Conservation (phyloP, 2,329 filamentous ascomycete genomes). For the Fusarium sp. region DNA sequence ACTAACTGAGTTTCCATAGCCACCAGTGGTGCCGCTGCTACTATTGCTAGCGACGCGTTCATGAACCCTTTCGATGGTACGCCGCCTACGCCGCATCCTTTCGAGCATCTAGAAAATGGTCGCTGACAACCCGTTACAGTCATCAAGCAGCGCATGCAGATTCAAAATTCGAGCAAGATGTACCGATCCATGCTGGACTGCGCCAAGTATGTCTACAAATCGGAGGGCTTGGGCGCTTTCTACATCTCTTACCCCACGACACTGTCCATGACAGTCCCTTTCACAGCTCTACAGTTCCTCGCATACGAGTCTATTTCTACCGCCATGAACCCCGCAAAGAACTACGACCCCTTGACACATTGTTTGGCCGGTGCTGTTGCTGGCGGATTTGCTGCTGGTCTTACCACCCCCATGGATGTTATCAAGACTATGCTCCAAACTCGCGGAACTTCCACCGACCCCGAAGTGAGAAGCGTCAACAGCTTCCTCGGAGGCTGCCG, state of each 20-base stretch:
- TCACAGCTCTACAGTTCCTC: conserved; percentile 96
- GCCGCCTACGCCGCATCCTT: conserved; percentile 52
- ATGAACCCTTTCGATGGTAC: conserved; percentile 99
- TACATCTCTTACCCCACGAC: conserved; percentile 99
- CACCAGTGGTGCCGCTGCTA: conserved; percentile 92
- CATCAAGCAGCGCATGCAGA: conserved; percentile 99
- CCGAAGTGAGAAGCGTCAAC: conserved; percentile 86
- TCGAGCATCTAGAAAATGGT: not conserved
- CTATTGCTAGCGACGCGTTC: conserved; percentile 95
- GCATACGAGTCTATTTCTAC: conserved; percentile 98
- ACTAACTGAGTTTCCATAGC: conserved; percentile 63
- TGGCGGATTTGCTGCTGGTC: conserved; percentile 90
- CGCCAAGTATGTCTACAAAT: conserved; percentile 86
- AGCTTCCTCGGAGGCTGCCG: conserved; percentile 82
- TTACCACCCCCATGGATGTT: conserved; percentile 97
- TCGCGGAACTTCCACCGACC: conserved; percentile 82
- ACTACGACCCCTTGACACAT: conserved; percentile 93
- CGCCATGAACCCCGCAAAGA: conserved; percentile 85
- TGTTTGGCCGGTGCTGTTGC: conserved; percentile 92
- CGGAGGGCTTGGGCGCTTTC: conserved; percentile 90
- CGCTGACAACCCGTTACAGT: conserved; percentile 65
- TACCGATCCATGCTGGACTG: conserved; percentile 90
- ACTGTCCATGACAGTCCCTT: conserved; percentile 97
- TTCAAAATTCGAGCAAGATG: conserved; percentile 88
- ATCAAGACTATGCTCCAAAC: conserved; percentile 99